These are phyloP conservation scores for Yamadazyma aaseri DNA, from an alignment of 1,139 yeast species.

Conservation along the genomic window DNA sequence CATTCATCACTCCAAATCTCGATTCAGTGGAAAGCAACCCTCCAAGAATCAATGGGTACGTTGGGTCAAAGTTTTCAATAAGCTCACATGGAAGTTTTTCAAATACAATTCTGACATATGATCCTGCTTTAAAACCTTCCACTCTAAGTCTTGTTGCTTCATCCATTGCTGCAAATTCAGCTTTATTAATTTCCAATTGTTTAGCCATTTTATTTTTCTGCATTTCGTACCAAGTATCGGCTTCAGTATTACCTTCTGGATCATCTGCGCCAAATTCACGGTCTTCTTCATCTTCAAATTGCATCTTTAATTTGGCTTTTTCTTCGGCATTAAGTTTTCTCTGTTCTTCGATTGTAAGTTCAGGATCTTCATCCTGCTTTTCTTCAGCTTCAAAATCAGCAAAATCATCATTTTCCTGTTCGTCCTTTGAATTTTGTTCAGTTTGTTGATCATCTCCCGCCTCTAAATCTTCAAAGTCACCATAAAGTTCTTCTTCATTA, in stretches of 20 bases:
- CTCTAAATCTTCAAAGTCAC: conserved; percentile 81
- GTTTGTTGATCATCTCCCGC: conserved; percentile 29
- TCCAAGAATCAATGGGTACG: conserved; percentile 83
- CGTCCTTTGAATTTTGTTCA: conserved; percentile 18
- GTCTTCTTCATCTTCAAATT: conserved; percentile 90
- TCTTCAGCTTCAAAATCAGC: conserved; percentile 58
- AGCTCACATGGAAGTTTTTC: conserved; percentile 88
- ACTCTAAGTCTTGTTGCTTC: conserved; percentile 70
- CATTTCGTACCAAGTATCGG: conserved; percentile 96
- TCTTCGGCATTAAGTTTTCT: conserved; percentile 82
- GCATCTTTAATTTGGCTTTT: conserved; percentile 83
- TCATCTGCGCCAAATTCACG: conserved; percentile 72
- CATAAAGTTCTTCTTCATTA: conserved; percentile 58
- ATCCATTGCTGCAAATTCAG: conserved; percentile 74
- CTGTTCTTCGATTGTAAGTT: conserved; percentile 60
- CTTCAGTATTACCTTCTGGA: conserved; percentile 70
- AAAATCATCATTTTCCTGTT: conserved; percentile 43
- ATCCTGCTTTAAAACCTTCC: conserved; percentile 93
- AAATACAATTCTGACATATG: conserved; percentile 88
- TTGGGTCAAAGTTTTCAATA: conserved; percentile 80
- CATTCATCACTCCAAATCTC: conserved; percentile 89
- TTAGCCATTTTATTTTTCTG: conserved; percentile 97
- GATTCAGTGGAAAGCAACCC: conserved; percentile 89
- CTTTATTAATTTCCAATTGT: conserved; percentile 89
- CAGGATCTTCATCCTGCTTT: conserved; percentile 38